These are phyloP conservation scores for Monosporozyma servazzii DNA, from an alignment of 805 yeast species.

Conservation along the genomic window DNA sequence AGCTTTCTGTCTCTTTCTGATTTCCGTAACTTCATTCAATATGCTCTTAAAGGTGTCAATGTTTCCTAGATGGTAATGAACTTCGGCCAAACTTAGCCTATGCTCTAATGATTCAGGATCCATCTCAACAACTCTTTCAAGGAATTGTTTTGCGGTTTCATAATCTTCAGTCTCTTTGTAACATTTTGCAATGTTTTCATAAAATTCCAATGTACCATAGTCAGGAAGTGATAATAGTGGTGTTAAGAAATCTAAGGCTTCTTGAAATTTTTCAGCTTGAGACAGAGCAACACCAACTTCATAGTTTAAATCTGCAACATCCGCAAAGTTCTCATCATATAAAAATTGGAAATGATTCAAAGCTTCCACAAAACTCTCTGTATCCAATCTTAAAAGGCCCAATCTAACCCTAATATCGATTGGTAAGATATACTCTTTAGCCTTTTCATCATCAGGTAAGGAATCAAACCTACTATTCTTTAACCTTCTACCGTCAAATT, in stretches of 20 bases:
- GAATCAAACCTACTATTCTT: slow-evolving; percentile 38
- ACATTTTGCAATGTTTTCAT: slow-evolving; percentile 61
- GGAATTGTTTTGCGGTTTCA: slow-evolving; percentile 52
- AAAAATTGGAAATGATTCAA: slow-evolving; percentile 55
- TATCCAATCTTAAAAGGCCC: slow-evolving; percentile 61
- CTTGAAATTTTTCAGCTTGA: slow-evolving; percentile 57
- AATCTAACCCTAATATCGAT: slow-evolving; percentile 80
- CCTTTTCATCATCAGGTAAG: slow-evolving; percentile 31
- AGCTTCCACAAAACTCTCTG: slow-evolving; percentile 62
- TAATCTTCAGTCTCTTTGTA: slow-evolving; percentile 64
- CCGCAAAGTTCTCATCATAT: slow-evolving; percentile 46
- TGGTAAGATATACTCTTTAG: slow-evolving; percentile 47
- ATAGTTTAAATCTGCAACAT: slow-evolving; percentile 60
- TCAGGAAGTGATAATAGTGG: slow-evolving; percentile 51
- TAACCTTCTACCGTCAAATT: slow-evolving; percentile 66
- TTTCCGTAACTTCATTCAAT: slow-evolving; percentile 44
- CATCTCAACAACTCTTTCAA: slow-evolving; percentile 43
- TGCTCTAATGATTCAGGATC: slow-evolving; percentile 63
- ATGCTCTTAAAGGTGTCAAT: slow-evolving; percentile 46
- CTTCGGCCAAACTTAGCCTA: slow-evolving; percentile 73
- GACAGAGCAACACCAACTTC: slow-evolving; percentile 73
- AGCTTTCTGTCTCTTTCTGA: slow-evolving; percentile 27
- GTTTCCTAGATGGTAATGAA: slow-evolving; percentile 58
- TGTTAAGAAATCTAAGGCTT: slow-evolving; percentile 59
- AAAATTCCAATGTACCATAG: slow-evolving; percentile 39